Percentiles rank a stretch among this genome's conserved stretches.
phyloP scores from a whole-genome alignment of 192 early-diverging fungal species.

The Entomortierella chlamydospora region DNA sequence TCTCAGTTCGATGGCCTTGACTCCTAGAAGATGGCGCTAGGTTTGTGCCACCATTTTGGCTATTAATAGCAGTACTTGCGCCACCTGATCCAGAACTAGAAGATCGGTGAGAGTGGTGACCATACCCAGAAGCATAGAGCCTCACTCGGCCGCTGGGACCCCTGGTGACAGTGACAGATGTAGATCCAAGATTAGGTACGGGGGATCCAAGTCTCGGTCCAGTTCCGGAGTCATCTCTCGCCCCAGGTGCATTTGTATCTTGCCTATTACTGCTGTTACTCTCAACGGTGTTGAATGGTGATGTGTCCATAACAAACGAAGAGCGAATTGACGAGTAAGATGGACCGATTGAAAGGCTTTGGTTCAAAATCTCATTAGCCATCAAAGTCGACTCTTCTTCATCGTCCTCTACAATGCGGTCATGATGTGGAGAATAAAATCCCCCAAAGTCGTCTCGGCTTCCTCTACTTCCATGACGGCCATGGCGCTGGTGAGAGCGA shows the following conservation, averaged over 20 bases:
- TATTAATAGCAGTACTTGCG: not conserved
- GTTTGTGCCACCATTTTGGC: not conserved
- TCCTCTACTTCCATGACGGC: slow-evolving; percentile 43
- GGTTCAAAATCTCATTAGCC: slow-evolving; percentile 47
- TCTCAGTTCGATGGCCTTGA: slow-evolving; percentile 21
- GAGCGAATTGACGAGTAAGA: slow-evolving; percentile 53
- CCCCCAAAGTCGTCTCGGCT: slow-evolving; percentile 54
- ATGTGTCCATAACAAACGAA: slow-evolving; percentile 48
- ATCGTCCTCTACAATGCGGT: slow-evolving; percentile 48
- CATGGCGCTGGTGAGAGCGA: slow-evolving; percentile 39
- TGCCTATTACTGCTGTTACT: not conserved
- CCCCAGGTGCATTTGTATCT: not conserved
- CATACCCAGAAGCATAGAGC: slow-evolving; percentile 30
- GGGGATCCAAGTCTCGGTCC: slow-evolving; percentile 21
- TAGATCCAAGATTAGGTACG: slow-evolving; percentile 9
- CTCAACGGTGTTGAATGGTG: slow-evolving; percentile 10
- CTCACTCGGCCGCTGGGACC: slow-evolving; percentile 14
- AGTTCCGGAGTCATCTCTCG: not conserved
- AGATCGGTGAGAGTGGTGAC: slow-evolving; percentile 38
- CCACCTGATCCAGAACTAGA: slow-evolving; percentile 40
- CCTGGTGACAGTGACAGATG: slow-evolving; percentile 2
- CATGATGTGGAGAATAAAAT: slow-evolving; percentile 39
- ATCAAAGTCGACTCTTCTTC: slow-evolving; percentile 49
- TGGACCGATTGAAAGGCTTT: slow-evolving; percentile 46
- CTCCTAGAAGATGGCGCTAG: not conserved